Percentiles rank a stretch among this genome's conserved stretches.
These are phyloP conservation scores for Geotrichum klebahnii DNA, from an alignment of 1,139 yeast species.

Conservation along the genomic window DNA sequence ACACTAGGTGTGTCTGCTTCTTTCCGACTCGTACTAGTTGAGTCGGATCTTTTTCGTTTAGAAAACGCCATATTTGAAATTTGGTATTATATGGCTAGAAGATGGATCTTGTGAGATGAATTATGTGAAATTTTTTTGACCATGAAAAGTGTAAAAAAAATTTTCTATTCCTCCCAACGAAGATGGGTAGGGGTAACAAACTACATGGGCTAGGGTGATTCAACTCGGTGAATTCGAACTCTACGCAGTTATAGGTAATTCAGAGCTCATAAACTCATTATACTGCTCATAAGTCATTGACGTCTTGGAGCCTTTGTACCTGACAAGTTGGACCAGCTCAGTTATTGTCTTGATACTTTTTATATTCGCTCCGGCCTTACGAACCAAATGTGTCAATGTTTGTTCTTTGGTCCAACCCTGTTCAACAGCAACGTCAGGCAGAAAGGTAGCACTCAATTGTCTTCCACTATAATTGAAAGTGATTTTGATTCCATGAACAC, in stretches of 20 bases:
- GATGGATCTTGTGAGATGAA: not conserved
- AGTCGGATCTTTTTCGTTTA: constrained; percentile 20
- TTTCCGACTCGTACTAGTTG: constrained; percentile 9
- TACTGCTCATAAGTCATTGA: constrained; percentile 34
- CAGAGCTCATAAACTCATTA: constrained; percentile 7
- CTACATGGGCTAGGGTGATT: not conserved
- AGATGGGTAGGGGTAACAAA: constrained; percentile 8
- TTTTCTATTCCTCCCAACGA: constrained; percentile 13
- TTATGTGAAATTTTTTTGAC: not conserved
- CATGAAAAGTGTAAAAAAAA: not conserved
- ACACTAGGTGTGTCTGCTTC: constrained; percentile 3
- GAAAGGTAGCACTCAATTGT: constrained; percentile 63
- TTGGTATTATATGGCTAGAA: not conserved
- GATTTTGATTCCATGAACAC: constrained; percentile 74
- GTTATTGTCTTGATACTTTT: not conserved
- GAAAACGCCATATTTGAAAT: constrained; percentile 12
- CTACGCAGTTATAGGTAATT: no score
- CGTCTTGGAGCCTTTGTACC: constrained; percentile 40
- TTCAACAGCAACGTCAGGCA: constrained; percentile 89
- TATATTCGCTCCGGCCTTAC: constrained; percentile 57
- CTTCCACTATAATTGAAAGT: constrained; percentile 42
- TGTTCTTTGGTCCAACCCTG: constrained; percentile 76
- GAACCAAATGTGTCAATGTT: constrained; percentile 65
- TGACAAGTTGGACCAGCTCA: not conserved
- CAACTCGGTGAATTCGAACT: no score